Evolutionary conservation across 768 basidiomycete genomes (phyloP).

Genomic region (Russula abietina): DNA sequence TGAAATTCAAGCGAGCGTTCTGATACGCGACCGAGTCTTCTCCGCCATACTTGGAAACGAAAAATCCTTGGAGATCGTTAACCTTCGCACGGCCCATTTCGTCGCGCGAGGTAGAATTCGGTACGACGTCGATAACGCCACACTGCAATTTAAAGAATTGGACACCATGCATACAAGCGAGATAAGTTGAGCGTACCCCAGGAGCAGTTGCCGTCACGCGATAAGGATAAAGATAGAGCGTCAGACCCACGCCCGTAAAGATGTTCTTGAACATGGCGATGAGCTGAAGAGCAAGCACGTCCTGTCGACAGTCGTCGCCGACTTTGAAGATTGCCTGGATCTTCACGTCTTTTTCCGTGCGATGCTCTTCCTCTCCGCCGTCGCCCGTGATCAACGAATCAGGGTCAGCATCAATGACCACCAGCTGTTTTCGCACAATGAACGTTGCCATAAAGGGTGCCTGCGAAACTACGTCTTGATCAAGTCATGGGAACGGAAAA

Average conservation of each 20-base stretch:
- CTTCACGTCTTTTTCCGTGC: conserved; percentile 64
- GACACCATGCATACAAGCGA: conserved; percentile 1
- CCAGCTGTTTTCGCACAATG: conserved; percentile 86
- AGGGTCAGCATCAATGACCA: conserved; percentile 61
- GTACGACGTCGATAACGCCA: conserved; percentile 97
- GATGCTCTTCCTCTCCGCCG: conserved; percentile 51
- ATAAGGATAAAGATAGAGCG: conserved; percentile 90
- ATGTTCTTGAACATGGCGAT: conserved; percentile 99
- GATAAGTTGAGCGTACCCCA: conserved; percentile 52
- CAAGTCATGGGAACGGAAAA: neutral
- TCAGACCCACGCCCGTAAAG: conserved; percentile 82
- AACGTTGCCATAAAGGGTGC: conserved; percentile 99
- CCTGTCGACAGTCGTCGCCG: conserved; percentile 97
- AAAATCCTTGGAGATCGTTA: conserved; percentile 92
- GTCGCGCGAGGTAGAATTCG: conserved; percentile 94
- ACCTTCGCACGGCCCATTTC: conserved; percentile 99
- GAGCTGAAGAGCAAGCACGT: conserved; percentile 92
- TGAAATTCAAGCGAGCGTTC: conserved; percentile 88
- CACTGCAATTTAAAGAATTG: conserved; percentile 48
- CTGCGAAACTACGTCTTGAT: conserved; percentile 37
- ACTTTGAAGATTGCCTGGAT: conserved; percentile 99
- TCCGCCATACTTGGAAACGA: conserved; percentile 87
- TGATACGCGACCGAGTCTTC: conserved; percentile 88
- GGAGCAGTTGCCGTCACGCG: conserved; percentile 95
- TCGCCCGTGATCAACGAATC: conserved; percentile 66